Base-by-base conservation (phyloP, 257 asterid species). In the Ballota nigra region DNA sequence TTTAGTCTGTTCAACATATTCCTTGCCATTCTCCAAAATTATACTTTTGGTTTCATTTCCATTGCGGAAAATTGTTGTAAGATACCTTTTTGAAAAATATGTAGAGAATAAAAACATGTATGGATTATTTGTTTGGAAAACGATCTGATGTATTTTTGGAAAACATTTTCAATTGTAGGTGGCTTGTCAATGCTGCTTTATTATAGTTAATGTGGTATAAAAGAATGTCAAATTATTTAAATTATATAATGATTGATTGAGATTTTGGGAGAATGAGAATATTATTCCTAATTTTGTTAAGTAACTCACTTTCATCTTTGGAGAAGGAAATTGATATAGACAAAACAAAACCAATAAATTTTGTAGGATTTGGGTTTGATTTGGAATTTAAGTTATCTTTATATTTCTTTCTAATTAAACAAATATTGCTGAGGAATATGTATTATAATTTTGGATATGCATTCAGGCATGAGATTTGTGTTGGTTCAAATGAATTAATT, bases 1-100 rank as follows among this genome's bases (percentile, higher is more conserved):
- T 45, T 61, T 18, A 20, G 76, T 47, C 22, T 12, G 43, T 72
- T 40, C 11, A 19, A 61, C 55, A 62, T 36, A 29, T 49, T 18
- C 36, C 36, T 49, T 11, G 24, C 38, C 41, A 47, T 72, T 71
- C 76, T 43, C 49, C 38, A 29, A 61, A 60, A 45, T 12, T 9
- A 6, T 63, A 6, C 11, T 11, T 8, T n/a, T 18, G 7, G 5
- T 9, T 57, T 10, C 31, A 22, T 11, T 11, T 15, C 26, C 38
- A 57, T 70, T 41, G 18, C 24, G 36, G 23, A 69, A n/a, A 53
- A 55, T 34, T 34, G 65, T 34, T 53, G 24, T 31, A n/a, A 40
- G 23, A 15, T 4, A 63, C 18, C 40, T 38, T 8, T 11, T 43
- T 43, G 18, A 43, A 53, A 57, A 69, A 24, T 24, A 23, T 23